Evolutionary conservation across 1,139 yeast species (phyloP), one percentile per base, ranked within the genome.

Genomic region (Scheffersomyces segobiensis): DNA sequence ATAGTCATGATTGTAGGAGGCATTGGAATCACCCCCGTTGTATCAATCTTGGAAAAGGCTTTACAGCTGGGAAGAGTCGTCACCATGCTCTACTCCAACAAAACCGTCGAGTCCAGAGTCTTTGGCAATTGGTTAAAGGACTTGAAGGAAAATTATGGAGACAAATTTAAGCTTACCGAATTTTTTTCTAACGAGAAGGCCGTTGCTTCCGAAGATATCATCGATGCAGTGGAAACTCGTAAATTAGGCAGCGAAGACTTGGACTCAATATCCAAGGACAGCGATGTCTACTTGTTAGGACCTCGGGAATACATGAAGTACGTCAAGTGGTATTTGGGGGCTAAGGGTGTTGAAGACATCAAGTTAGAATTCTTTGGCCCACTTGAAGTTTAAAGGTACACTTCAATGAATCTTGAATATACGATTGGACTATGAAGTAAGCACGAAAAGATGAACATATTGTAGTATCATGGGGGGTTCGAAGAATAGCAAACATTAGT

Each of bases 11-110:
- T 86, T 56, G 81, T 85, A 39, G 89, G 87, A 56, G 93, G 92
- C 56, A 86, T 87, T 62, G 93, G 92, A 62, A 83, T 87, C 58
- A 88, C 92, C 2, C 92, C 93, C 51, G 62, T 86, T 57, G 67
- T 86, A 54, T 74, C 89, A 8, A 82, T 87, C 68, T 67, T 82
- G 46, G 83, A 82, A 63, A 65, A 73, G 18, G 79, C 79, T 3
- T 66, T 75, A 55, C 57, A 58, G 18, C 65, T 66, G 22, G 73
- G 72, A 3, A 68, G 71, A 60, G 65, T 64, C 17, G 79, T 76
- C 12, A 68, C 59, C 17, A 60, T 79, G 53, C 63, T 67, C 53
- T 68, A 74, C 63, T 77, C 80, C 14, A 78, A 76, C 60, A 67
- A 63, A 58, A 60, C 65, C 3, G 55, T 54, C 3, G 62, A 60